Percentiles rank a stretch among this genome's conserved stretches.
These are phyloP conservation scores for Trypanosoma avium DNA, from an alignment of 208 protist species.

Conservation along the genomic window DNA sequence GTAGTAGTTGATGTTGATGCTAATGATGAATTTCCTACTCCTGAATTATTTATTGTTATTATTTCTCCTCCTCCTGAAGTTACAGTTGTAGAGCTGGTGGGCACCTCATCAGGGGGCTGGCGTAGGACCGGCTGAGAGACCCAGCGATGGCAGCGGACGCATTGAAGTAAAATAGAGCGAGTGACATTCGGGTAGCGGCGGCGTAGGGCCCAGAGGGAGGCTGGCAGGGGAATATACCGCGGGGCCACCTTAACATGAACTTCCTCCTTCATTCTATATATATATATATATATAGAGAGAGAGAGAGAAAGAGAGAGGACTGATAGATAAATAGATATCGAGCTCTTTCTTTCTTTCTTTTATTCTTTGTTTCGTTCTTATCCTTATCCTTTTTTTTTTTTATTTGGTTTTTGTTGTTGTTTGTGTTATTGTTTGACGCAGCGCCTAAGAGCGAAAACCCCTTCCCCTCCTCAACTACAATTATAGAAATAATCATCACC, in stretches of 20 bases:
- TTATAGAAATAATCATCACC: background rate
- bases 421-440: background rate
- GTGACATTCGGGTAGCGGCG: constrained; percentile 60
- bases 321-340: background rate
- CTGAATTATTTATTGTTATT: background rate
- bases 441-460: no score
- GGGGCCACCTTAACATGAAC: no score
- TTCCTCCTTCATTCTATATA: no score
- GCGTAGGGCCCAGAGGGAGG: constrained; percentile 43
- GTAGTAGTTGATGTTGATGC: no score
- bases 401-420: background rate
- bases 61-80: constrained; percentile 1
- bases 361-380: background rate
- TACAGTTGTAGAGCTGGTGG: constrained; percentile 9
- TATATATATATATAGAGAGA: no score
- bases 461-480: no score
- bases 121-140: constrained; percentile 48
- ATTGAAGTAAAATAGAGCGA: constrained; percentile 65
- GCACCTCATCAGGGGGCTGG: constrained; percentile 36
- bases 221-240: constrained; percentile 66
- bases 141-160: constrained; percentile 75
- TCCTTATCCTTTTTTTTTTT: background rate
- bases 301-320: background rate
- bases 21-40: background rate
- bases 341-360: constrained; percentile 2